Base-by-base conservation (phyloP, 176 grass and related monocot genomes). In the Aegilops longissima region DNA sequence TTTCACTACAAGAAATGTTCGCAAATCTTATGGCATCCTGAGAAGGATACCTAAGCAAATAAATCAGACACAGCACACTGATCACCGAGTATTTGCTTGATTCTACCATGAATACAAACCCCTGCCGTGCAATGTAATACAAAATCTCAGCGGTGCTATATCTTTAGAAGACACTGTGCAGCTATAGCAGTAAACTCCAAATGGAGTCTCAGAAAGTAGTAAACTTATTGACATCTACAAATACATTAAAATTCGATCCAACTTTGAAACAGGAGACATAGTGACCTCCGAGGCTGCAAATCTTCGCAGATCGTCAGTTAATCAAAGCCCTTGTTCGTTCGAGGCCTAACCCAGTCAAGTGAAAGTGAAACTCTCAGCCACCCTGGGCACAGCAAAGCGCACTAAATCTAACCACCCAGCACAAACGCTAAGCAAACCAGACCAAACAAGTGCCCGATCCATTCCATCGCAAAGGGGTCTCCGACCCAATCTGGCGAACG, bases 401-500 rank as follows among this genome's bases (percentile, higher is more conserved):
- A 70, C 47, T 58, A 33, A 89, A 86, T 83, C 87, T 80, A 59
- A 18, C 21, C 6, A 33, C 38, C 51, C 20, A 83, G 18, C 34
- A 66, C 61, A 80, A 87, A 47, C 67, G 61, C 69, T 87, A 91
- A n/a, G 11, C 61, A 49, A 24, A 51, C 12, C 12, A 69, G 27
- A 80, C 66, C 4, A 34, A 68, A 64, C 40, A 34, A 33, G 17
- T 39, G 8, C 24, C 77, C 86, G 86, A 85, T 88, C 90, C 82
- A 75, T 81, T 73, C 51, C 51, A 70, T 30, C 75, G 67, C 87
- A 24, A 67, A 18, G 73, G 58, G 81, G 64, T 21, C 18, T 33
- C 70, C 36, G 5, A 80, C 86, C 52, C 54, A 81, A 89, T 85
- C 90, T 88, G 86, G 84, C 38, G 14, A 62, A 87, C 10, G 67